A percentile compares a stretch with the other conserved stretches of the same genome.
phyloP scores from a whole-genome alignment of 305 asterid genomes.

The Ajuga reptans region DNA sequence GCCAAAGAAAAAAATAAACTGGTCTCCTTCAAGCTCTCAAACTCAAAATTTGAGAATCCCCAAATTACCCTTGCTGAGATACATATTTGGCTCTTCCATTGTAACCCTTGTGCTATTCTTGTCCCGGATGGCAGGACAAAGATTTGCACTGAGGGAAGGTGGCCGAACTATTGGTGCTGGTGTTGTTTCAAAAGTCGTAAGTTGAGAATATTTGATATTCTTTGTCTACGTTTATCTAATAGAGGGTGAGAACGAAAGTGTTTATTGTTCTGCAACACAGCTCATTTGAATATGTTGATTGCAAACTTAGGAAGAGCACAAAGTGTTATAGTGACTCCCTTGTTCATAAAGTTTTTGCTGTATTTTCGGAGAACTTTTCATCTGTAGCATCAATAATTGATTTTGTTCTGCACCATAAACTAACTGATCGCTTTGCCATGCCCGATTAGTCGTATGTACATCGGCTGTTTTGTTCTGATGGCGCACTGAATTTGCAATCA shows the following conservation, averaged over 20 bases:
- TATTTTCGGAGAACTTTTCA: background rate
- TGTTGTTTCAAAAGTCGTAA: conserved; percentile 76
- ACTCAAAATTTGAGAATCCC: background rate
- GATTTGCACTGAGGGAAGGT: conserved; percentile 97
- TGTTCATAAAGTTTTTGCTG: conserved; percentile 26
- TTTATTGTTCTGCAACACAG: conserved; percentile 6
- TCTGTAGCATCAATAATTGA: conserved; percentile 28
- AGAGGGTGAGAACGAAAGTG: conserved; percentile 14
- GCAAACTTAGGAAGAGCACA: conserved; percentile 16
- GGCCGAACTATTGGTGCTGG: conserved; percentile 99
- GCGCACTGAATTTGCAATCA: background rate
- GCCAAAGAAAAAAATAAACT: background rate
- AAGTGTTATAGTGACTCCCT: conserved; percentile 19
- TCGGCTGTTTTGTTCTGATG: background rate
- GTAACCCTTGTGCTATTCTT: background rate
- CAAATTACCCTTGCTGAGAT: background rate
- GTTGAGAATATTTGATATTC: conserved; percentile 31
- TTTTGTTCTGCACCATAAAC: conserved; percentile 10
- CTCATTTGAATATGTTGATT: background rate
- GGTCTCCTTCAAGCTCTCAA: background rate
- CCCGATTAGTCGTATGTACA: background rate
- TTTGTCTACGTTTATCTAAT: background rate
- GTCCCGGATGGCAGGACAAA: conserved; percentile 57
- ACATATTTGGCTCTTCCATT: background rate
- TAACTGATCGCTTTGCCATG: background rate